Base-by-base conservation (phyloP, 1,284 basidiomycete species). In the Mrakiaceae sp. region DNA sequence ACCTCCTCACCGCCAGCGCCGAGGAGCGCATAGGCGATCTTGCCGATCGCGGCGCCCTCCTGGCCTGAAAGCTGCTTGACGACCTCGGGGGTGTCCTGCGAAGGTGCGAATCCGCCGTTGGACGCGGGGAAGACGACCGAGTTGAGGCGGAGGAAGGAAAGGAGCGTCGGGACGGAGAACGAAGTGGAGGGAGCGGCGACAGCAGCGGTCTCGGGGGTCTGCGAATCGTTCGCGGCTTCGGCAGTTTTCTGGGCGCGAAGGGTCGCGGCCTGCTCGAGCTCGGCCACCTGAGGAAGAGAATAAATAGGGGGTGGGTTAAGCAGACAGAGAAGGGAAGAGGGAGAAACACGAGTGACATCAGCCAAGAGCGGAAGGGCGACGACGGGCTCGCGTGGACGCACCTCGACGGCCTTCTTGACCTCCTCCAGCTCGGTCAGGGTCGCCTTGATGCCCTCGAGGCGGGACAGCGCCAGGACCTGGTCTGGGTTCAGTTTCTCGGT, bases 351-450 rank as follows among this genome's bases (percentile, higher is more conserved):
- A 5, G 55, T 16, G 47, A 46, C 11, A 9, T 10, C 42, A n/a
- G 6, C 39, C n/a, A 56, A 40, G 27, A 14, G 48, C 49, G 7
- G 11, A 43, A 43, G 54, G 54, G 8, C 3, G 43, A 40, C 5
- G 54, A 12, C 11, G 14, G 54, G 40, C 27, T 27, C 27, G 54
- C 11, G 54, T 9, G 54, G 4, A 59, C 62, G 4, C 11, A 66
- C 69, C 63, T 68, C 69, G 16, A 60, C 68, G 6, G 67, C 67
- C 60, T 68, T 70, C 62, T 71, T 67, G 44, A 68, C 56, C 16
- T 68, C 68, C 14, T 69, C 69, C 47, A 70, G 66, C 14, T 68
- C 68, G 14, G 69, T 64, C 12, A 68, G 62, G 10, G 64, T 64
- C 8, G 65, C 65, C 42, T 66, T 43, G 16, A 54, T 8, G 40